Evolutionary conservation across 2,329 filamentous ascomycete species (phyloP).

Genomic region (Fusarium sambucinum): DNA sequence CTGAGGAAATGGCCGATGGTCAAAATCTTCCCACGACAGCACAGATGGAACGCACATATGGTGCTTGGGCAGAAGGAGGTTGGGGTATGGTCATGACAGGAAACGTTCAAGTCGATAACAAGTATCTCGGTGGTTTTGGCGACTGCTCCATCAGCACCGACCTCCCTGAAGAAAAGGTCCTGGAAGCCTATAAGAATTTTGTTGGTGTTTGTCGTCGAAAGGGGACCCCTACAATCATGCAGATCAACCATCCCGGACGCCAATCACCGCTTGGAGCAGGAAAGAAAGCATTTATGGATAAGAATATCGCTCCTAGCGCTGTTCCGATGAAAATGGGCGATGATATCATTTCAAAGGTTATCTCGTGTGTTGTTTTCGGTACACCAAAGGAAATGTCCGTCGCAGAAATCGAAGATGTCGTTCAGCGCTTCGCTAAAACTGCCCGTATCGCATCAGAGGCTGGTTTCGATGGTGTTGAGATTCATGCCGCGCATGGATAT

Average conservation of each 20-base stretch:
- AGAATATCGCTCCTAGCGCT: conserved; percentile 59
- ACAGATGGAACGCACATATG: conserved; percentile 60
- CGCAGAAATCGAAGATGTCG: conserved; percentile 65
- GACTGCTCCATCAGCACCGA: conserved; percentile 53
- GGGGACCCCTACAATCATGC: conserved; percentile 57
- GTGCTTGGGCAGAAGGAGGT: conserved; percentile 64
- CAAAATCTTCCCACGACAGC: conserved; percentile 58
- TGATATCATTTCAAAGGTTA: conserved; percentile 51
- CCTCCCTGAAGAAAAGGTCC: conserved; percentile 43
- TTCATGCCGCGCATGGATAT: conserved; percentile 68
- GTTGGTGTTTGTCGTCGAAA: conserved; percentile 49
- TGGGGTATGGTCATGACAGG: conserved; percentile 67
- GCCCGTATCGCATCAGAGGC: conserved; percentile 62
- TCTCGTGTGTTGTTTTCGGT: conserved; percentile 58
- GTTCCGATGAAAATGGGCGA: conserved; percentile 58
- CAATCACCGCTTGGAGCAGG: conserved; percentile 58
- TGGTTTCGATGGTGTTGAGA: conserved; percentile 60
- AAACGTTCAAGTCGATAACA: conserved; percentile 59
- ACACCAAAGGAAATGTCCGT: conserved; percentile 68
- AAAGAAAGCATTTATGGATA: conserved; percentile 51
- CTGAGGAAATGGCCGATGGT: conserved; percentile 57
- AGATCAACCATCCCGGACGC: conserved; percentile 62
- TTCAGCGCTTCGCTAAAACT: conserved; percentile 64
- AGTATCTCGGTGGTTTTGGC: conserved; percentile 52
- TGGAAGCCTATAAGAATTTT: conserved; percentile 56